Base-by-base conservation (phyloP, 2,329 filamentous ascomycete genomes). In the Phialophora chinensis region DNA sequence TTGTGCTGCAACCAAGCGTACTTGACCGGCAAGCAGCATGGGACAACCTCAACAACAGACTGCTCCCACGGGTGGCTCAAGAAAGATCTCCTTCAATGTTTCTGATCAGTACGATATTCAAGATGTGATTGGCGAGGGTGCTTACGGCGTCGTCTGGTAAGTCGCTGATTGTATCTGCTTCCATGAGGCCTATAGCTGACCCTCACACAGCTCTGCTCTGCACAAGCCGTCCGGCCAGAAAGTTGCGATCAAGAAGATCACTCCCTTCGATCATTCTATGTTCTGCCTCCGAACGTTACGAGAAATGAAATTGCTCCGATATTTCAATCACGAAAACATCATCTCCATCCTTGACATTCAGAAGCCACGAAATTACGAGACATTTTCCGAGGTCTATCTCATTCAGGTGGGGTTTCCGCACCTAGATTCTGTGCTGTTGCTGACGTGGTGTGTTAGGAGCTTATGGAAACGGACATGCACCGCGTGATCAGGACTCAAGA, bases 391-490 rank as follows among this genome's bases (percentile, higher is more conserved):
- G 81, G 95, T 99, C 69, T 99, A 99, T 79, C 89, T 99, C 74
- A 98, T 99, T 74, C 95, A 98, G 85, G 93, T 97, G 83, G 65
- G 83, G 71, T 44, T 27, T 25, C 52, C 7, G 31, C 23, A 11
- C n/a, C 11, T 55, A 20, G 75, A 55, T 54, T 12, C 25, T 10
- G 2, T 20, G 31, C n/a, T 38, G 25, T 38, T 29, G 31, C 31
- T 27, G 35, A 61, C 60, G n/a, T 47, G 5, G 50, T 67, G 50
- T 66, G n/a, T 63, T 69, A 96, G 92, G 93, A 97, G 81, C 87
- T 99, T 75, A 99, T 99, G 95, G 95, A 99, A 84, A 99, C 95
- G 56, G 95, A 99, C 77, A 99, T 99, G 95, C 95, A 99, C 80
- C 89, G 95, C 73, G 95, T 99, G 72, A 99, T 99, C 76, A 92